Percentiles rank a stretch among this genome's conserved stretches.
Evolutionary conservation across 2,329 filamentous ascomycete genomes (phyloP).

Genomic region (Fusarium devonianum): DNA sequence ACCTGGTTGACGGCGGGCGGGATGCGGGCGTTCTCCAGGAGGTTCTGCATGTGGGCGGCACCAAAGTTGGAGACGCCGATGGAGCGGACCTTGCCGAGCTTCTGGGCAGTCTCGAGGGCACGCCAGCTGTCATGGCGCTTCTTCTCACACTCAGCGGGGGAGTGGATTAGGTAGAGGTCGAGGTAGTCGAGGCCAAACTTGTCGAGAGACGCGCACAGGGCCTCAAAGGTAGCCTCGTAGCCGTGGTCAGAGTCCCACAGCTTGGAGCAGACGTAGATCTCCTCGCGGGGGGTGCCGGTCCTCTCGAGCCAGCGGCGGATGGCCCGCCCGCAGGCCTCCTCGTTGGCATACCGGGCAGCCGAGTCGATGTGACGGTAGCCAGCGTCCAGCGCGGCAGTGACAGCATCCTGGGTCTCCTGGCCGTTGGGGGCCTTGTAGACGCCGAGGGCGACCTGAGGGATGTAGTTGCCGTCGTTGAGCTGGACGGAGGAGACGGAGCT

Average conservation of each 20-base stretch:
- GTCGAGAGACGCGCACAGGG: conserved; percentile 69
- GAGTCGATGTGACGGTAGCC: conserved; percentile 63
- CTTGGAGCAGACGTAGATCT: conserved; percentile 73
- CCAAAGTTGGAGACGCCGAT: conserved; percentile 86
- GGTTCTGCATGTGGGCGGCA: conserved; percentile 62
- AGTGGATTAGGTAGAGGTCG: conserved; percentile 74
- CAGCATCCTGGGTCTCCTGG: conserved; percentile 66
- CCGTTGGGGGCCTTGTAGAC: conserved; percentile 57
- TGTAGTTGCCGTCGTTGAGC: conserved; percentile 74
- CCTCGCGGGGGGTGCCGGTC: conserved; percentile 67
- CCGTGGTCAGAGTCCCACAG: conserved; percentile 65
- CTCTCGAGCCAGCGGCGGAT: conserved; percentile 74
- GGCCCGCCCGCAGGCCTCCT: conserved; percentile 73
- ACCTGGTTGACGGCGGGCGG: conserved; percentile 78
- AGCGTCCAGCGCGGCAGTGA: conserved; percentile 66
- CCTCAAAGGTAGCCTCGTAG: conserved; percentile 60
- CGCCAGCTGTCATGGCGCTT: conserved; percentile 77
- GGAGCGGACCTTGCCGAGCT: conserved; percentile 68
- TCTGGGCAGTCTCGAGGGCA: conserved; percentile 72
- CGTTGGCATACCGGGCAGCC: conserved; percentile 67
- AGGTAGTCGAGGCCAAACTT: conserved; percentile 73
- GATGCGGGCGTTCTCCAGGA: conserved; percentile 64
- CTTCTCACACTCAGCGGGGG: conserved; percentile 70
- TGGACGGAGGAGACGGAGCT: conserved; percentile 56
- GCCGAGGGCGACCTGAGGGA: conserved; percentile 63